Percentiles rank a stretch among this genome's conserved stretches.
phyloP scores from a whole-genome alignment of 768 basidiomycete genomes.

The Scleroderma bovista region DNA sequence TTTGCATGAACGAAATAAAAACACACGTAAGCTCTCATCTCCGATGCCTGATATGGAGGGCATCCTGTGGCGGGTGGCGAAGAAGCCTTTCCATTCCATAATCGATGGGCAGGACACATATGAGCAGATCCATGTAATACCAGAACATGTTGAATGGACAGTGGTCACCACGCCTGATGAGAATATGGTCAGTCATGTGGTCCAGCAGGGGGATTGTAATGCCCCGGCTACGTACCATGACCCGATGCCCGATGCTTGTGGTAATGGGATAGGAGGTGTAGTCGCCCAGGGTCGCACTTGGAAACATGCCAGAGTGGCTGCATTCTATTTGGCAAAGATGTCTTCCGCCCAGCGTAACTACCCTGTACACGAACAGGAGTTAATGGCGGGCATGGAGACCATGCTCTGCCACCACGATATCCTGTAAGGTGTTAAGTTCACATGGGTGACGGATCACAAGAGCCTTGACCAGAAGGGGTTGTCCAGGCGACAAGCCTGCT shows the following conservation, averaged over 20 bases:
- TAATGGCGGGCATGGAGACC: neutral
- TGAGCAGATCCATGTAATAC: constrained; percentile 10
- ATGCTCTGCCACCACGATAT: neutral
- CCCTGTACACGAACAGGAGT: neutral
- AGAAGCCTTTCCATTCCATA: neutral
- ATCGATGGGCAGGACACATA: constrained; percentile 16
- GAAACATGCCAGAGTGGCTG: neutral
- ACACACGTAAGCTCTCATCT: constrained; percentile 11
- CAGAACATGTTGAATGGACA: constrained; percentile 15
- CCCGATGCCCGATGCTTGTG: neutral
- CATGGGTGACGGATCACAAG: neutral
- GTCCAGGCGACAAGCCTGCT: neutral
- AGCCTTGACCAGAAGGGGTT: neutral
- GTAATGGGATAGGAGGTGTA: neutral
- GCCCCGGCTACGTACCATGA: constrained; percentile 39
- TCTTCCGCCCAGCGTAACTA: neutral
- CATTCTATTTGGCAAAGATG: neutral
- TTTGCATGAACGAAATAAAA: constrained; percentile 8
- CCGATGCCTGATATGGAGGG: constrained; percentile 15
- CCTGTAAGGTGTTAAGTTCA: neutral
- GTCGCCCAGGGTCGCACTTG: neutral
- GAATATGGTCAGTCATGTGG: constrained; percentile 26
- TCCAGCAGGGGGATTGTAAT: constrained; percentile 30
- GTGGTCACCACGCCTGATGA: constrained; percentile 35
- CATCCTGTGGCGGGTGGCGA: constrained; percentile 1